Evolutionary conservation across 208 protist species (phyloP), one percentile per base, ranked within the genome.

Genomic region (Crithidia sp.): DNA sequence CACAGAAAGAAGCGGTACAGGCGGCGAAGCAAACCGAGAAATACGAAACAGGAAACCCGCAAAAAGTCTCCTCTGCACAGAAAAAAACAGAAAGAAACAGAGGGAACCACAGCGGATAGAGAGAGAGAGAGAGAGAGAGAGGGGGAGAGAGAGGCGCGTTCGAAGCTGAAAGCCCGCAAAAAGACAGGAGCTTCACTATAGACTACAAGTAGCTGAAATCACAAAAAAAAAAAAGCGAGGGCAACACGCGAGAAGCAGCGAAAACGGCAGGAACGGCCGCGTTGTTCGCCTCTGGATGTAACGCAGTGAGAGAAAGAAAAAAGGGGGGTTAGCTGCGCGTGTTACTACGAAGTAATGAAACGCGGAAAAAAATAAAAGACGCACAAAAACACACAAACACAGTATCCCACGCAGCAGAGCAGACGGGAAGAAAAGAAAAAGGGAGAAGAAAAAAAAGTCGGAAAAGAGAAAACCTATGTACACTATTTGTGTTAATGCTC

Each of bases 71-170:
- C 28, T 28, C 17, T 17, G 12, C 5, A 62, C n/a, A 61, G 9
- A 37, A 53, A 39, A 8, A 67, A 57, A 55, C 49, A 28, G 55
- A 73, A 60, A 61, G 54, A 73, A 69, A 47, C n/a, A 55, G 5
- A 10, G 14, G 12, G 50, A 17, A 55, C 7, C 7, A 55, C 14
- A 19, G 50, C 14, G 7, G 50, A 55, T 9, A 17, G 17, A 55
- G 7, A 55, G 17, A 17, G 14, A 55, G 50, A 3, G 14, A 5
- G 19, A 55, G 14, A 17, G 14, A 19, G 50, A 55, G 17, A 17
- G 14, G 5, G 50, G 50, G 14, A 5, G 19, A 55, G 14, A 17
- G 14, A 19, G 50, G 50, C 50, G 8, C 19, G 14, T 55, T 55
- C 6, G 50, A 55, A 28, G 13, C 50, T 55, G 50, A 17, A 12